Percentiles rank a stretch among this genome's conserved stretches.
phyloP scores from a whole-genome alignment of 371 early-diverging fungal genomes.

The Actinomucor elegans region DNA sequence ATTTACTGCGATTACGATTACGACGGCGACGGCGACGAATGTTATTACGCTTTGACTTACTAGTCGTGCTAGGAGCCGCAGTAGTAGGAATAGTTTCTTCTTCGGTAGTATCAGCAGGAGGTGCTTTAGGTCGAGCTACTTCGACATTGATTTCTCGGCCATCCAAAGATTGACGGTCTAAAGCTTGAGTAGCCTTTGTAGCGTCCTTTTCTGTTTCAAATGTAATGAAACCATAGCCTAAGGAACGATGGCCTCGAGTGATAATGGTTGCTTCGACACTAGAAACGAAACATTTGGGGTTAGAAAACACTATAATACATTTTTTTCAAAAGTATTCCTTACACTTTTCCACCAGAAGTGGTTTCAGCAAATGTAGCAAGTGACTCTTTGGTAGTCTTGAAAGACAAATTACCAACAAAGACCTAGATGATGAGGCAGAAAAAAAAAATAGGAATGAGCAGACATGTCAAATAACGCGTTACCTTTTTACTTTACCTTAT shows the following conservation, averaged over 20 bases:
- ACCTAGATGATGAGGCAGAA: constrained; percentile 50
- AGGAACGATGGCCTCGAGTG: constrained; percentile 72
- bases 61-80: background rate
- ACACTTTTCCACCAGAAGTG: constrained; percentile 80
- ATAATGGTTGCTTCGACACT: constrained; percentile 71
- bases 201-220: constrained; percentile 75
- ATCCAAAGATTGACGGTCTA: constrained; percentile 74
- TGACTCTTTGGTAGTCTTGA: constrained; percentile 77
- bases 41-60: constrained; percentile 7
- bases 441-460: background rate
- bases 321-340: constrained; percentile 38
- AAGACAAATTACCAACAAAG: constrained; percentile 94
- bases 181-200: constrained; percentile 66
- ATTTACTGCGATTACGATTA: background rate
- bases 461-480: no score
- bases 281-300: background rate
- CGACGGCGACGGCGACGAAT: background rate
- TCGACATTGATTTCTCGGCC: constrained; percentile 89
- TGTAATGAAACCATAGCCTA: constrained; percentile 92
- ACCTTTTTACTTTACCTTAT: constrained; percentile 4
- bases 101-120: no score
- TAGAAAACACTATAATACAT: background rate
- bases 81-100: no score
- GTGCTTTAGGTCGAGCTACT: constrained; percentile 69
- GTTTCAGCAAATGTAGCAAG: constrained; percentile 73